Conservation (phyloP, 1,139 yeast species). For the Saccharomycopsis phalli region DNA sequence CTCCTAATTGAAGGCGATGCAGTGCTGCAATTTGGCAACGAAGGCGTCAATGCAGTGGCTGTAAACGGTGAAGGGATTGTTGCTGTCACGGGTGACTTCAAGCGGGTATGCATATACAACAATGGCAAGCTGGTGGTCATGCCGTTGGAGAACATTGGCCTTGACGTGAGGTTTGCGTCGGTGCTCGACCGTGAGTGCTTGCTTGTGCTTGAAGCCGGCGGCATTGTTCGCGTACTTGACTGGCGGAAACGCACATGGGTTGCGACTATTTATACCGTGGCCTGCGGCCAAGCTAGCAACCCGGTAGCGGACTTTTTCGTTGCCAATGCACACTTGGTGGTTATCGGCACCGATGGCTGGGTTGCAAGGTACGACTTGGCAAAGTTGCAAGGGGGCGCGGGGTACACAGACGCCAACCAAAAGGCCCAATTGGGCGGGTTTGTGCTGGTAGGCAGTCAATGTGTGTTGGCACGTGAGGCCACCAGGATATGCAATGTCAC, state of each 20-base stretch:
- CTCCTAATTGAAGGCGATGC: neutral
- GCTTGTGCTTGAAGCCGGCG: conserved; percentile 11
- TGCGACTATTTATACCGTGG: conserved; percentile 5
- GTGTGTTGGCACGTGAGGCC: neutral
- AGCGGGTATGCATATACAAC: conserved; percentile 1
- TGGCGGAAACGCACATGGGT: conserved; percentile 3
- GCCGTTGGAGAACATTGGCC: conserved; percentile 5
- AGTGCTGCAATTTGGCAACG: neutral
- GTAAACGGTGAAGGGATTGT: conserved; percentile 10
- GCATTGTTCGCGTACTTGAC: conserved; percentile 9
- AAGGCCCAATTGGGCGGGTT: conserved; percentile 10
- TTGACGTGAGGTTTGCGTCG: conserved; percentile 7
- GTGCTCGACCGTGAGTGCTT: conserved; percentile 5
- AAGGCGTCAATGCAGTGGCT: conserved; percentile 4
- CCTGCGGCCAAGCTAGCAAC: conserved; percentile 4
- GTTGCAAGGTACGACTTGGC: conserved; percentile 10
- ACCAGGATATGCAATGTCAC: neutral
- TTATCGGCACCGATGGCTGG: conserved; percentile 11
- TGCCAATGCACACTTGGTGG: conserved; percentile 6
- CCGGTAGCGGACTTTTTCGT: conserved; percentile 10
- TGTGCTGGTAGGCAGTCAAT: too few species aligned
- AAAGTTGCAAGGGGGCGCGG: conserved; percentile 6
- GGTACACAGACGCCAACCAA: conserved; percentile 8
- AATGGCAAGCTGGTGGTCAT: neutral
- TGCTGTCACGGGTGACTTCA: conserved; percentile 8